phyloP scores from a whole-genome alignment of 2,329 filamentous ascomycete species.

The Arthrobotrys musiformis region DNA sequence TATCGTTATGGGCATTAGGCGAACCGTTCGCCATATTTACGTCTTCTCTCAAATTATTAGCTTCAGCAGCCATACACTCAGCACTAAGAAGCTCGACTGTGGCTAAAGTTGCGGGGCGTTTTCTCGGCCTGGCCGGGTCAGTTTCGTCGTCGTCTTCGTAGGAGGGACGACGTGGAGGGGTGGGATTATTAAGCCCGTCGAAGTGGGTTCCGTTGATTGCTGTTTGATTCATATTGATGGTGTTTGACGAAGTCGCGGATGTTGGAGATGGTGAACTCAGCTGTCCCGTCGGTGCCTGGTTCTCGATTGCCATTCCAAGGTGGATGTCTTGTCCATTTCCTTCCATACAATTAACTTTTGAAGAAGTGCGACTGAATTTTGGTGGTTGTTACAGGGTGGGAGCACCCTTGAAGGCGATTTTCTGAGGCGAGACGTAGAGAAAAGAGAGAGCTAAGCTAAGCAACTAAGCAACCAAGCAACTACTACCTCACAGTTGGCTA shows the following conservation, averaged over 20 bases:
- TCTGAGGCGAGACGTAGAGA: background rate
- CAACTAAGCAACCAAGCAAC: background rate
- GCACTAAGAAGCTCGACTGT: constrained; percentile 53
- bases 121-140: constrained; percentile 54
- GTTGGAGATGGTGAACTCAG: constrained; percentile 50
- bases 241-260: constrained; percentile 37
- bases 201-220: constrained; percentile 49
- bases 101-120: constrained; percentile 51
- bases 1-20: constrained; percentile 15
- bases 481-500: background rate
- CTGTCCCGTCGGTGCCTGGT: constrained; percentile 52
- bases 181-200: constrained; percentile 50
- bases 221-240: constrained; percentile 50
- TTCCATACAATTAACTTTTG: constrained; percentile 49
- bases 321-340: constrained; percentile 54
- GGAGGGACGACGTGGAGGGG: constrained; percentile 50
- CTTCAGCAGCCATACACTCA: constrained; percentile 51
- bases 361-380: background rate
- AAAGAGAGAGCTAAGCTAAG: background rate
- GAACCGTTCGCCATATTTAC: constrained; percentile 45
- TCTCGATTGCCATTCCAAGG: constrained; percentile 55
- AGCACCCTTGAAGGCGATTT: background rate
- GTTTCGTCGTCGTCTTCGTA: constrained; percentile 56
- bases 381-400: constrained; percentile 11
- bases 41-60: constrained; percentile 35